Base-by-base conservation (phyloP, 805 yeast genomes). In the Hanseniaspora lachancei region DNA sequence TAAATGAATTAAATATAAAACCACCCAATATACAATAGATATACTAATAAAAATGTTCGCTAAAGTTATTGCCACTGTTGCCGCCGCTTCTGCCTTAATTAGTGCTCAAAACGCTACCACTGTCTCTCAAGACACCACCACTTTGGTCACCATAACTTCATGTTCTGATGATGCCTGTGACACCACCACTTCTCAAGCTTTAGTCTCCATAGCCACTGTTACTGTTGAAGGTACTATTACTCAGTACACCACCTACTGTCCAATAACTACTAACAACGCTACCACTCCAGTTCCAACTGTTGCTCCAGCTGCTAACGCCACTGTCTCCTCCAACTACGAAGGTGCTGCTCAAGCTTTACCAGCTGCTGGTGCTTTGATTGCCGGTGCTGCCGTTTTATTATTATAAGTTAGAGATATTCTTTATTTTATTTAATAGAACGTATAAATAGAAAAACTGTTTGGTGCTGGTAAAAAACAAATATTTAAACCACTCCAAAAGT, bases 321-420 rank as follows among this genome's bases (percentile, higher is more conserved):
- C 62, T 40, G 59, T 54, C 39, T 60, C 62, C 50, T 57, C 64
- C 38, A 54, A 59, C 41, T 49, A n/a, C 20, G 49, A 55, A 51
- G 77, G 72, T 61, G 77, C 76, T 60, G 74, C 63, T 36, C 69
- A 65, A 64, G 73, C 72, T 58, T 67, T 70, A 58, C 75, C 76
- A 70, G 75, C 75, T 64, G 74, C 70, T 60, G 75, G 75, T 65
- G 76, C 75, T 64, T 65, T 72, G 61, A 66, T 74, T 57, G 77
- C 77, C 59, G 77, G 77, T 72, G 72, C 70, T 59, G 75, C 74
- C 62, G 77, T 75, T 70, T 67, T 73, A 65, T 69, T 73, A 68
- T 72, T 73, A 70, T 73, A 73, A 71, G 64, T 59, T 49, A 47
- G 47, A 54, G 59, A 32, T 8, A 23, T 16, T 12, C 10, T n/a